Evolutionary conservation across 1,284 basidiomycete species (phyloP).

Genomic region (Papiliotrema fonsecae): DNA sequence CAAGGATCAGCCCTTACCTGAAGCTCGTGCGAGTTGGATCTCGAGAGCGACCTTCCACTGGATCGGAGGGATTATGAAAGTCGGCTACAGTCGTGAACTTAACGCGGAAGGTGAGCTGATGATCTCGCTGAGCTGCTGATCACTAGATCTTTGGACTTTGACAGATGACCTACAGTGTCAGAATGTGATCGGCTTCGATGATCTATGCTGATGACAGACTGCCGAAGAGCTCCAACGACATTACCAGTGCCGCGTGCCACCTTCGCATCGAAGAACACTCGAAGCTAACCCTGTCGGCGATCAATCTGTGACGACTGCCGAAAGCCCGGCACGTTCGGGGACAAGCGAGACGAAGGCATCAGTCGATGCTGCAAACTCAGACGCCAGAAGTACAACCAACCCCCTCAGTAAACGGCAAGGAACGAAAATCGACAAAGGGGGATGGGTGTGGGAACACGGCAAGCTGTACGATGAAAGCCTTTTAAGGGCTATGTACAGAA

Average conservation of each 20-base stretch:
- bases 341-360: too few relatives aligned
- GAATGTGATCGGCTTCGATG: conserved; percentile 4
- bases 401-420: neutral
- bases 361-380: too few relatives aligned
- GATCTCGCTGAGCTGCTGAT: neutral
- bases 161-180: conserved; percentile 13
- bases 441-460: conserved; percentile 15
- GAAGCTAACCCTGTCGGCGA: too few relatives aligned
- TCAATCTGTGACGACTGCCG: too few relatives aligned
- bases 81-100: neutral
- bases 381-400: neutral
- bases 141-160: conserved; percentile 15
- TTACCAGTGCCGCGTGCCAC: conserved; percentile 12
- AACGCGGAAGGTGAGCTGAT: neutral
- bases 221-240: conserved; percentile 9
- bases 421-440: conserved; percentile 9
- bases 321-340: too few relatives aligned
- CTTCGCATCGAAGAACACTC: too few relatives aligned
- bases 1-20: conserved; percentile 13
- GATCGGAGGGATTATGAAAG: conserved; percentile 22
- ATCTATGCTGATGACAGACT: conserved; percentile 4
- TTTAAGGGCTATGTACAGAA: conserved; percentile 55
- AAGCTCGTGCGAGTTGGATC: conserved; percentile 10
- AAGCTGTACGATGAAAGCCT: conserved; percentile 57
- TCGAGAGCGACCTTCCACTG: conserved; percentile 22